These are phyloP conservation scores for Vitis rupestris DNA, from an alignment of 164 flowering plant genomes.

Conservation along the genomic window DNA sequence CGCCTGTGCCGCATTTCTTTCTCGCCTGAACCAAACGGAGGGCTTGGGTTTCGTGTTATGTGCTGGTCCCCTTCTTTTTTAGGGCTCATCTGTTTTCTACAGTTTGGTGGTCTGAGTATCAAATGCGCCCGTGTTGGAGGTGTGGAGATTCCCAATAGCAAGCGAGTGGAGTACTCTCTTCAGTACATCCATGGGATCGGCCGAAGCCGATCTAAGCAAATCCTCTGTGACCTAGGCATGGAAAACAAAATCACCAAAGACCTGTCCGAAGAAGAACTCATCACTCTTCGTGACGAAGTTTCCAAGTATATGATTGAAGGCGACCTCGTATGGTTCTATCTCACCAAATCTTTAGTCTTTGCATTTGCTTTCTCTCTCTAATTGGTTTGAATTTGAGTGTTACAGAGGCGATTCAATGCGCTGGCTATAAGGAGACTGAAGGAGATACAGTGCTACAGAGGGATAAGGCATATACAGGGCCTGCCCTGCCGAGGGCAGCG, in stretches of 20 bases:
- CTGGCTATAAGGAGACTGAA: slow-evolving; percentile 76
- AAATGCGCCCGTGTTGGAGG: slow-evolving; percentile 91
- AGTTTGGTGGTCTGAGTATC: slow-evolving; percentile 59
- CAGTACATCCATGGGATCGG: slow-evolving; percentile 95
- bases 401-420: slow-evolving; percentile 88
- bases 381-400: background rate
- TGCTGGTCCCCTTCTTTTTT: background rate
- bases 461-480: slow-evolving; percentile 77
- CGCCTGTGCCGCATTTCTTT: no score
- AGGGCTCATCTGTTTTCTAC: background rate
- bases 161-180: slow-evolving; percentile 80
- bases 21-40: background rate
- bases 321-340: slow-evolving; percentile 59
- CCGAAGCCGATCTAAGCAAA: slow-evolving; percentile 60
- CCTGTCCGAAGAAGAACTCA: slow-evolving; percentile 77
- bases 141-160: slow-evolving; percentile 92
- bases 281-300: slow-evolving; percentile 74
- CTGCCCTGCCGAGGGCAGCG: slow-evolving; percentile 95
- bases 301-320: slow-evolving; percentile 95
- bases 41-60: background rate
- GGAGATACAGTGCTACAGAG: slow-evolving; percentile 94
- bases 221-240: slow-evolving; percentile 62
- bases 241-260: slow-evolving; percentile 86
- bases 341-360: background rate
- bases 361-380: background rate